These are phyloP conservation scores for Calophaca sinica DNA, from an alignment of 306 rosid genomes.

Conservation along the genomic window DNA sequence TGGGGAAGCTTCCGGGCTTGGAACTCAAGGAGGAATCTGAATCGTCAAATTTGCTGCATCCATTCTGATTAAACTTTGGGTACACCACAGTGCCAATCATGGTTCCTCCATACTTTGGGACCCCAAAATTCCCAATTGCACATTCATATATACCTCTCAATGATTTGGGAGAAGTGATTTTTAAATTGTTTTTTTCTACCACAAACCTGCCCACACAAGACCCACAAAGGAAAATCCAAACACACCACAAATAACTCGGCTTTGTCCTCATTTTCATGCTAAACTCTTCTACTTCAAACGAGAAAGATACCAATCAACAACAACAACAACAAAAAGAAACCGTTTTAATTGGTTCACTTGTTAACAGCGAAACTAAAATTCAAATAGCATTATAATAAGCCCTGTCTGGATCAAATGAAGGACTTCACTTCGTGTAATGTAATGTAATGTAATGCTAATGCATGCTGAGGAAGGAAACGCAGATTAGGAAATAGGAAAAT, in stretches of 20 bases:
- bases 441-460: neutral
- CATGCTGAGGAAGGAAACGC: conserved; percentile 22
- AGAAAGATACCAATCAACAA: conserved; percentile 39
- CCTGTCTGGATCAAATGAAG: conserved; percentile 2
- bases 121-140: conserved; percentile 99
- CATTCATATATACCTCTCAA: conserved; percentile 78
- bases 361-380: conserved; percentile 26
- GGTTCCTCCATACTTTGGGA: conserved; percentile 95
- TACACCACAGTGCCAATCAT: conserved; percentile 76
- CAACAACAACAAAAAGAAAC: neutral
- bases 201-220: conserved; percentile 75
- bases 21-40: conserved; percentile 59
- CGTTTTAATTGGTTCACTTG: neutral
- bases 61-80: conserved; percentile 79
- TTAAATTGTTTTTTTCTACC: conserved; percentile 95
- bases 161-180: conserved; percentile 70
- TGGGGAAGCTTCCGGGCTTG: conserved; percentile 77
- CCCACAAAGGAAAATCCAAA: conserved; percentile 68
- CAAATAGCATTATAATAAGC: conserved; percentile 10
- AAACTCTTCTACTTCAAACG: conserved; percentile 1
- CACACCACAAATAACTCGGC: conserved; percentile 49
- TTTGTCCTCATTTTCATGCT: conserved; percentile 59
- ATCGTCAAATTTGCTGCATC: conserved; percentile 68
- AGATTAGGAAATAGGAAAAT: conserved; percentile 41
- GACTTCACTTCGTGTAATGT: conserved; percentile 32